Base-by-base conservation (phyloP, 331 rosid species). In the Pyrus hybrid region DNA sequence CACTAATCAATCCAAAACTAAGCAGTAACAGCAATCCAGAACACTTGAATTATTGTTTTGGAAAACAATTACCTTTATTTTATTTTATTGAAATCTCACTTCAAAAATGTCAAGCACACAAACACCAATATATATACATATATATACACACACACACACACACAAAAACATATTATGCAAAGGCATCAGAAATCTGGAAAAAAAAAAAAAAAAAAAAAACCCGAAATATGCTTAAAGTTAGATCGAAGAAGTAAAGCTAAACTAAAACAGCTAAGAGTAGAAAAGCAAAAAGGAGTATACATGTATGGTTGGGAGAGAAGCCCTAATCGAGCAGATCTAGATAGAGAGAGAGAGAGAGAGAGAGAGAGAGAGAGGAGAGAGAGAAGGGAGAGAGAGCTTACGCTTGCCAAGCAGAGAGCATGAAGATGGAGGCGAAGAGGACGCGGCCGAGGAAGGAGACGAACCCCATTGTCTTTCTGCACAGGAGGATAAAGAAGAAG, bases 401-500 rank as follows among this genome's bases (percentile, higher is more conserved):
- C 98, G 88, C 82, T 83, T 91, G 97, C 90, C 92, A 88, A 5
- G 98, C 98, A 43, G 97, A 91, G 83, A 91, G 91, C 83, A 93
- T 91, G 90, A 93, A 91, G 86, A 93, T 76, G 65, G 97, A 86
- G 41, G 98, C 96, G 81, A 93, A 93, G 74, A 93, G 93, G 69
- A 93, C 85, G 8, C 98, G 93, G 51, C 98, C 98, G 76, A 91
- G 83, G 75, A 89, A 89, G 70, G 97, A 91, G 84, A 74, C 71
- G 86, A 93, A 91, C 4, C 93, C 96, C 98, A 93, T 93, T 29
- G 61, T 62, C 57, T 61, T 26, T 18, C 30, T 68, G 72, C 11
- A 75, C 63, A 76, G 25, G 12, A 41, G 70, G 21, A 28, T 21
- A 53, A 41, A 11, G 5, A 25, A 66, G 23, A 45, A 5, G 9